These are phyloP conservation scores for Hymenoscyphus infarciens DNA, from an alignment of 2,329 filamentous ascomycete genomes.

Conservation along the genomic window DNA sequence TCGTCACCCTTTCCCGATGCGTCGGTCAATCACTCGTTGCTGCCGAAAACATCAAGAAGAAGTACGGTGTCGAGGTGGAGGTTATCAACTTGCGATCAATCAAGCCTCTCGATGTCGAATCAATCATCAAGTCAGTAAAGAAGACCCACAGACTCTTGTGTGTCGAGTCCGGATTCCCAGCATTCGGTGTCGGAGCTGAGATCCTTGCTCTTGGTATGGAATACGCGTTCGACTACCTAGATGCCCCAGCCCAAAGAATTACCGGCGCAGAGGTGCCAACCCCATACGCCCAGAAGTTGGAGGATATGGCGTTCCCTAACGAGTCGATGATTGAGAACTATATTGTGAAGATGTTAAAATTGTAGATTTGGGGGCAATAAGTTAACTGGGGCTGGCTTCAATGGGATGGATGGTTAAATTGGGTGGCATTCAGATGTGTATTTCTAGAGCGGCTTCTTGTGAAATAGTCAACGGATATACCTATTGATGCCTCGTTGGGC, in stretches of 20 bases:
- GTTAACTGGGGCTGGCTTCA: background rate
- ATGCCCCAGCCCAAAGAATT: constrained; percentile 88
- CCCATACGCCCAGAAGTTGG: constrained; percentile 87
- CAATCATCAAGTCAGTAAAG: constrained; percentile 96
- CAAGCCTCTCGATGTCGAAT: constrained; percentile 93
- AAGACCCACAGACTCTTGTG: constrained; percentile 91
- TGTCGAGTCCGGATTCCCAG: constrained; percentile 94
- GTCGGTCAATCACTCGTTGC: constrained; percentile 88
- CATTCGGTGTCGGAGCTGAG: constrained; percentile 88
- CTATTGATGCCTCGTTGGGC: constrained; percentile 14
- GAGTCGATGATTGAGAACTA: constrained; percentile 84
- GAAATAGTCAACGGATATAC: constrained; percentile 22
- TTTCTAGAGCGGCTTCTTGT: constrained; percentile 24
- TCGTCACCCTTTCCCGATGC: constrained; percentile 90
- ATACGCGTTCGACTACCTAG: constrained; percentile 96
- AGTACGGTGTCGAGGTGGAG: constrained; percentile 93
- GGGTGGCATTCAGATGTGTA: constrained; percentile 19
- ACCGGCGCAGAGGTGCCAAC: constrained; percentile 97
- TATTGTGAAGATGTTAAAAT: constrained; percentile 80
- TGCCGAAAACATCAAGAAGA: constrained; percentile 88
- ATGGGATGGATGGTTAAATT: background rate
- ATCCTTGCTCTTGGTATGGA: constrained; percentile 94
- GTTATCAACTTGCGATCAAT: constrained; percentile 97
- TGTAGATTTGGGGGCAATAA: constrained; percentile 49
- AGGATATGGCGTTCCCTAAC: constrained; percentile 93